Base-by-base conservation (phyloP, 2,329 filamentous ascomycete species). In the Intubia oerlemansii region DNA sequence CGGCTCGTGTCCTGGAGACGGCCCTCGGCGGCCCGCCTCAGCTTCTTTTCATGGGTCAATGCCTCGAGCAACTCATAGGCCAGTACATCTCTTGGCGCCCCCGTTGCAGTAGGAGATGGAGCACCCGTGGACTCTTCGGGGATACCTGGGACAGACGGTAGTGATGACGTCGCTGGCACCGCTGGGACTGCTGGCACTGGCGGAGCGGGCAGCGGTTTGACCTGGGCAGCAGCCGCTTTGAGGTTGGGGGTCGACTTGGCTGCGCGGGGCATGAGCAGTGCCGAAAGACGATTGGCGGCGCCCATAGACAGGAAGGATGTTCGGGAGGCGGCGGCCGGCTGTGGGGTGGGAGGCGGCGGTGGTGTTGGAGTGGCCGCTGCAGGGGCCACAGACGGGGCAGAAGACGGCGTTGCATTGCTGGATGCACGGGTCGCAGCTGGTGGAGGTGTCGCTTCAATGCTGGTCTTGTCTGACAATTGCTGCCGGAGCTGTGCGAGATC, bases 21-120 rank as follows among this genome's bases (percentile, higher is more conserved):
- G 28, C 62, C 62, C 51, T 88, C 79, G 2, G 78, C 78, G 29
- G 68, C 65, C 22, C 62, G 56, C 10, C 79, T 66, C 32, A 77
- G 57, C 25, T 52, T 53, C 44, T 76, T 66, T 46, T 85, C 79
- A 30, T 64, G 61, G 26, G 59, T 59, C 24, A 85, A 54, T 6
- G 69, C 67, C 28, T 62, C 59, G 11, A 70, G 53, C n/a, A 82
- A 53, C 25, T 69, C 61, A 22, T 58, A 52, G 10, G 44, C 43
- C 25, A n/a, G n/a, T n/a, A n/a, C n/a, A n/a, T n/a, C n/a, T n/a
- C n/a, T n/a, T n/a, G n/a, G n/a, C n/a, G n/a, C n/a, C n/a, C n/a
- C n/a, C n/a, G n/a, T n/a, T n/a, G n/a, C n/a, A n/a, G n/a, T n/a
- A n/a, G n/a, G n/a, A n/a, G n/a, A n/a, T n/a, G n/a, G n/a, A n/a